Percentiles rank a stretch among this genome's conserved stretches.
Evolutionary conservation across 2,329 filamentous ascomycete species (phyloP).

Genomic region (Aspergillus pseudoglaucus): DNA sequence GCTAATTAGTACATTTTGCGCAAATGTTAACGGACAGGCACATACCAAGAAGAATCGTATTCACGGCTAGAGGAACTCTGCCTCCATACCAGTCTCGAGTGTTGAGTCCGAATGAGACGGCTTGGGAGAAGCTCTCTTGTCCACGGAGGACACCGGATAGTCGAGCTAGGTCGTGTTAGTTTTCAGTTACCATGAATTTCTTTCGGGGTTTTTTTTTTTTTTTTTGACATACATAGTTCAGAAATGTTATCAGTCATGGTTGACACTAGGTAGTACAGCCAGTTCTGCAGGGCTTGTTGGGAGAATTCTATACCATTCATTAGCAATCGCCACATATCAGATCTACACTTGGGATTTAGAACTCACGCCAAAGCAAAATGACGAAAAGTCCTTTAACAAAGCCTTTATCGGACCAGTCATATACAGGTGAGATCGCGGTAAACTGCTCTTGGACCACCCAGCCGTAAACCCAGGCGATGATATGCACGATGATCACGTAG

Average conservation of each 20-base stretch:
- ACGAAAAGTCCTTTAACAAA: slow-evolving; percentile 46
- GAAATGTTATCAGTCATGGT: slow-evolving; percentile 53
- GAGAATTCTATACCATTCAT: slow-evolving; percentile 31
- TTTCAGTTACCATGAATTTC: too few species aligned
- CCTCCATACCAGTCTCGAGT: slow-evolving; percentile 40
- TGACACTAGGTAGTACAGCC: slow-evolving; percentile 51
- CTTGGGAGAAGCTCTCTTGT: slow-evolving; percentile 42
- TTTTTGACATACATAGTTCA: slow-evolving; percentile 30
- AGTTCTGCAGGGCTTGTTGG: slow-evolving; percentile 49
- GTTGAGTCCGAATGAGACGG: slow-evolving; percentile 40
- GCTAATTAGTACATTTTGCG: not conserved
- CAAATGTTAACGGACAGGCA: not conserved
- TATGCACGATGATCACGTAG: slow-evolving; percentile 41
- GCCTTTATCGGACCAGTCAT: slow-evolving; percentile 39
- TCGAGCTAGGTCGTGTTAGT: too few species aligned
- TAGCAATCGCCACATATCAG: not conserved
- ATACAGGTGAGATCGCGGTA: slow-evolving; percentile 34
- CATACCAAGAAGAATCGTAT: slow-evolving; percentile 28
- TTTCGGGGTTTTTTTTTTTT: too few species aligned
- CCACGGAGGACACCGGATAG: slow-evolving; percentile 40
- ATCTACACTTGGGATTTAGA: not conserved
- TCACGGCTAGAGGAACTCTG: slow-evolving; percentile 36
- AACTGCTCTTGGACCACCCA: slow-evolving; percentile 51
- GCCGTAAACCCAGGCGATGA: slow-evolving; percentile 47
- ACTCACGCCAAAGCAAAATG: slow-evolving; percentile 39